Evolutionary conservation across 2,329 filamentous ascomycete genomes (phyloP), one percentile per base, ranked within the genome.

Genomic region (Phialophora verrucosa): DNA sequence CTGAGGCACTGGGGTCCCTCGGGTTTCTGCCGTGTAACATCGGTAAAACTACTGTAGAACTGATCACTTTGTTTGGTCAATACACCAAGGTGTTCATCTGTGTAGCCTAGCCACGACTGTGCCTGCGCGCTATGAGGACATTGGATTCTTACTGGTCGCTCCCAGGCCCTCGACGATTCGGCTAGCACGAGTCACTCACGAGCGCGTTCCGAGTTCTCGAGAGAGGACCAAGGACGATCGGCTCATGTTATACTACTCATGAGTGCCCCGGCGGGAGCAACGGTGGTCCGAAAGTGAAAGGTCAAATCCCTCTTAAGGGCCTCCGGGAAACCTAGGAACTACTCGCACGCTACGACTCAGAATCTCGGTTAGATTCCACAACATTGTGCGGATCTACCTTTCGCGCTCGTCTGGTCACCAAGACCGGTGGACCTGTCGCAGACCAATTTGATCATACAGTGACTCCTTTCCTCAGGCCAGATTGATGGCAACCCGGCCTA

Each of bases 21-120:
- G 57, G 57, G 50, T 4, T 51, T 59, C 57, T 50, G 57, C 57
- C 57, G 57, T 50, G 27, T n/a, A 27, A 35, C 57, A 10, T 53
- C 11, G 27, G 49, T 23, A 29, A 27, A 25, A 7, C 23, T 29
- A 53, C 23, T 14, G 49, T 12, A 29, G 49, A 25, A 53, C 20
- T 53, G 49, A 17, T 29, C 27, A 12, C 14, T 53, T 27, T 23
- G 14, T n/a, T 7, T 44, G 38, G 7, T 44, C 38, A 8, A 17
- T 42, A 42, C 14, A 2, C 14, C 14, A 44, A 44, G 38, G 5
- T 44, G 38, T 17, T n/a, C 6, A n/a, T 44, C 38, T n/a, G 7
- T 8, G 17, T 44, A 8, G 10, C 14, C 35, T 42, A 42, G 35
- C 17, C n/a, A n/a, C 14, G 38, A 44, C 6, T 44, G 38, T 44